Base-by-base conservation (phyloP, 768 basidiomycete species). In the Rhizopogon vinicolor region DNA sequence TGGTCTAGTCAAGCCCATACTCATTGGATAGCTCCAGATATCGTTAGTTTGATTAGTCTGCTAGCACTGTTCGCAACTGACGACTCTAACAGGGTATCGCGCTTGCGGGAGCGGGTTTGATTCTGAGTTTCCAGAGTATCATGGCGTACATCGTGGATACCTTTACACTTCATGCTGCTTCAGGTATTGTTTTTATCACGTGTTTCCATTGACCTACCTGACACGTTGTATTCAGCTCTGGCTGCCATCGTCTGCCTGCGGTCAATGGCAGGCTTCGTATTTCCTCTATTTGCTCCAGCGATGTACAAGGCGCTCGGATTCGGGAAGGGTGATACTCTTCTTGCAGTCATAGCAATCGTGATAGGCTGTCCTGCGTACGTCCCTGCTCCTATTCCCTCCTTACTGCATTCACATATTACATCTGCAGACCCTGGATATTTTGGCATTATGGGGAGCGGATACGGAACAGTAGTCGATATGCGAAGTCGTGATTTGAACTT, bases 251-350 rank as follows among this genome's bases (percentile, higher is more conserved):
- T 84, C 0, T 86, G 68, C 64, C 65, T 89, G 10, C 82, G 89
- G 22, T 82, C 85, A 0, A 52, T 89, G 0, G 80, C 82, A 1
- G 89, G 91, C 0, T 91, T 89, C 52, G 83, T 78, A 1, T 91
- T 92, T 64, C 91, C 90, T 2, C 70, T 92, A 16, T 91, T 91
- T 60, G 87, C 84, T 3, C 83, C 86, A 18, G 72, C 78, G 39
- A 86, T 90, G 82, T 91, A 80, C 68, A 65, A 72, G 1, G 71
- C 72, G 12, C 72, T 91, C 1, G 89, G 87, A 3, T 86, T 85
- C 56, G 89, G 88, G 0, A 86, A 83, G 58, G 86, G 85, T 7
- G 71, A 83, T 57, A 85, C 87, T 0, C 73, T 91, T 5, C 74
- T 91, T 9, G 87, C 87, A 0, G 76, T 64, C 12, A 58, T 79